A percentile compares a stretch with the other conserved stretches of the same genome.
phyloP scores from a whole-genome alignment of 345 rosid genomes.

The Salix arbutifolia region DNA sequence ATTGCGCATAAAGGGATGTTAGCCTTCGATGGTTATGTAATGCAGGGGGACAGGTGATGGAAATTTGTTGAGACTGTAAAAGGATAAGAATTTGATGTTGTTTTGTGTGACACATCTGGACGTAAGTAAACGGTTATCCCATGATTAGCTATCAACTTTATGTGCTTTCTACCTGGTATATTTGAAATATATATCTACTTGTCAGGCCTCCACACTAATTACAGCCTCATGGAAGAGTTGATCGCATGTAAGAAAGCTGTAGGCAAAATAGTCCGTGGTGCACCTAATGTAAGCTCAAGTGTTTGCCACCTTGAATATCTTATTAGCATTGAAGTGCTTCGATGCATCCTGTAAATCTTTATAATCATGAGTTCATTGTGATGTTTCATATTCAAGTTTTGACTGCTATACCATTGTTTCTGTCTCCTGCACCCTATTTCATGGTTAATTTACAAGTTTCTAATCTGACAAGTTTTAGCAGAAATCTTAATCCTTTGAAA shows the following conservation, averaged over 20 bases:
- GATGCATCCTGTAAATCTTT: constrained; percentile 3
- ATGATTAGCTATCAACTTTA: constrained; percentile 10
- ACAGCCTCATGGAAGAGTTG: constrained; percentile 92
- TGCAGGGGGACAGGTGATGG: too few species aligned
- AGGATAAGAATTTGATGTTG: constrained; percentile 57
- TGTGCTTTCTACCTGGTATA: constrained; percentile 17
- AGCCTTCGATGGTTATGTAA: too few species aligned
- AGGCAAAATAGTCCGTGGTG: constrained; percentile 68
- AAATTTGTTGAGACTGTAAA: too few species aligned
- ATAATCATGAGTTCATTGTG: background rate
- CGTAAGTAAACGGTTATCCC: constrained; percentile 49
- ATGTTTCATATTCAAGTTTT: background rate
- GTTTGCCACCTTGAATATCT: too few species aligned
- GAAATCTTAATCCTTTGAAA: background rate
- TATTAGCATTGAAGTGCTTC: background rate
- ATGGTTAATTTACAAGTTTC: constrained; percentile 1
- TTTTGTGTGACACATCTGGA: constrained; percentile 94
- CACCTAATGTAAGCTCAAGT: constrained; percentile 70
- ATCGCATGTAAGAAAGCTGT: constrained; percentile 85
- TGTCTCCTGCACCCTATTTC: background rate
- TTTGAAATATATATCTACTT: constrained; percentile 12
- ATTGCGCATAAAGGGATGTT: too few species aligned
- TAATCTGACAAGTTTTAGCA: background rate
- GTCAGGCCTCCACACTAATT: constrained; percentile 93
- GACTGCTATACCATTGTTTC: background rate